Base-by-base conservation (phyloP, 2,329 filamentous ascomycete genomes). In the Knufia petricola region DNA sequence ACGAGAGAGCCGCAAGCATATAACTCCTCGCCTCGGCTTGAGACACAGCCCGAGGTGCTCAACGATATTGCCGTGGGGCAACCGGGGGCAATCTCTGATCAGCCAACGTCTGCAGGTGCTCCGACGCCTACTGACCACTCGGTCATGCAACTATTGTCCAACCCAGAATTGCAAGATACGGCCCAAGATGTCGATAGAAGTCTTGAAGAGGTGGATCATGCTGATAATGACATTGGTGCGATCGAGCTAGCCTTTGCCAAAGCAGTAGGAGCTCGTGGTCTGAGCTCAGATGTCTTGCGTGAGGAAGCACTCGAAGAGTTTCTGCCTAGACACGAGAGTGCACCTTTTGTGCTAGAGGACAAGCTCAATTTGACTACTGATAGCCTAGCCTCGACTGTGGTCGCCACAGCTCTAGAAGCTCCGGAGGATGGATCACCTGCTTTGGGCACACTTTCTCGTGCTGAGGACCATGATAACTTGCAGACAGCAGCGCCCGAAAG, bases 191-290 rank as follows among this genome's bases (percentile, higher is more conserved):
- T 47, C 23, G 20, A 15, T n/a, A 30, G 31, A 19, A 47, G 4
- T 15, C 15, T 12, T 10, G 44, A 37, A 26, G 31, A 47, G 4
- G 8, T 38, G 2, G 8, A 39, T 10, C 31, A 39, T 20, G 7
- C 24, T 19, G 8, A 32, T 28, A 19, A 46, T 38, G 23, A 40
- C 17, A 34, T 44, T 20, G 44, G 48, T 23, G 49, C 56, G 17
- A 49, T 58, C 31, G 56, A 57, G 17, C 36, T 52, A 39, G 55
- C 56, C 7, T 57, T 58, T 26, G 51, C 51, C 32, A 42, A 49
- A 8, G 56, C 56, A 19, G 42, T 58, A 10, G 24, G 46, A 12
- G 46, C 55, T 28, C 44, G 56, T 26, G 56, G 56, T 19, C 39
- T 58, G 19, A 28, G 26, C n/a, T 37, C 50, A 20, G 53, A 48